phyloP scores from a whole-genome alignment of 805 yeast genomes.

The Candida maesae region DNA sequence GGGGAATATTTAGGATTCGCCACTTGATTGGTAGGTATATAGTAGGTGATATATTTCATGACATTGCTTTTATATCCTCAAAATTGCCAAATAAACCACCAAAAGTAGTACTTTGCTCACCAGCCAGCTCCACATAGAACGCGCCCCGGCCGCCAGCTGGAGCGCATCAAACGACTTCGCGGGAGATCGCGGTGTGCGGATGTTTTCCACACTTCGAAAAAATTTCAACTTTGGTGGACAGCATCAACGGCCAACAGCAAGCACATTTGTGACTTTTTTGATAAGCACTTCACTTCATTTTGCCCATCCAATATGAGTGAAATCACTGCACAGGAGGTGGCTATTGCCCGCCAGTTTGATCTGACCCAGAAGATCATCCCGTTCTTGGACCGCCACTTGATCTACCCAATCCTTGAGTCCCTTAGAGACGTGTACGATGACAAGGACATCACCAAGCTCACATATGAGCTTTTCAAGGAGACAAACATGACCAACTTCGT shows the following conservation, averaged over 20 bases:
- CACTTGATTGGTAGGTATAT: no score
- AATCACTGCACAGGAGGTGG: slow-evolving; percentile 32
- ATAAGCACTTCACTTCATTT: neutral
- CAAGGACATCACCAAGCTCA: slow-evolving; percentile 41
- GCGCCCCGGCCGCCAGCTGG: neutral
- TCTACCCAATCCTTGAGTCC: slow-evolving; percentile 49
- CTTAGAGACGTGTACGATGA: slow-evolving; percentile 43
- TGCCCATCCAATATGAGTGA: slow-evolving; percentile 20
- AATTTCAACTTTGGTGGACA: neutral
- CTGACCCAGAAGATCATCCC: slow-evolving; percentile 51
- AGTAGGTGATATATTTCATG: no score
- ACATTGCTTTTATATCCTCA: no score
- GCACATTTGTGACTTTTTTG: neutral
- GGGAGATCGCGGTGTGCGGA: neutral
- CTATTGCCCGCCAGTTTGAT: slow-evolving; percentile 46
- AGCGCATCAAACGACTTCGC: neutral
- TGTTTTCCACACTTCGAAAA: neutral
- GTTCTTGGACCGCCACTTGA: slow-evolving; percentile 59
- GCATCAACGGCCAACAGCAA: neutral
- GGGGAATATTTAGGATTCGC: no score
- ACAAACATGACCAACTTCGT: slow-evolving; percentile 53
- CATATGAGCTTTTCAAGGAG: slow-evolving; percentile 51
- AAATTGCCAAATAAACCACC: no score
- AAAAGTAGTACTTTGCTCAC: no score
- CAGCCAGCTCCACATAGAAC: neutral